Evolutionary conservation across 306 rosid genomes (phyloP).

Genomic region (Pachyrhizus erosus): DNA sequence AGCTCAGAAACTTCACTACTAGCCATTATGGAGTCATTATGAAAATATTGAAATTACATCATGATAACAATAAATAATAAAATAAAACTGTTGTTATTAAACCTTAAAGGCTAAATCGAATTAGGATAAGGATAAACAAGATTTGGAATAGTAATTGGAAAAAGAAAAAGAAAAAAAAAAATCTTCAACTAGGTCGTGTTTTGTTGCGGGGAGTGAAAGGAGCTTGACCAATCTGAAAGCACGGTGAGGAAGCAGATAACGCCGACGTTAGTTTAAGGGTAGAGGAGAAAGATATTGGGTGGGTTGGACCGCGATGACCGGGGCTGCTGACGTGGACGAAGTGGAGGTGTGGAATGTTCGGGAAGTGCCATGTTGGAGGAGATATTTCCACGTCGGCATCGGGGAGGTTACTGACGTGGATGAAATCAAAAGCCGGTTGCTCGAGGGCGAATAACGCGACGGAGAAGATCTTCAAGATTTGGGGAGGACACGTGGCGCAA

Average conservation of each 20-base stretch:
- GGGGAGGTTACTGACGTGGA: constrained; percentile 48
- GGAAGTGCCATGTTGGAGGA: constrained; percentile 49
- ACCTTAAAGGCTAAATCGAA: neutral
- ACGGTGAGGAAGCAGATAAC: constrained; percentile 38
- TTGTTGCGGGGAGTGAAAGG: neutral
- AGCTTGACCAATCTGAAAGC: constrained; percentile 48
- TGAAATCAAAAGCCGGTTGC: constrained; percentile 66
- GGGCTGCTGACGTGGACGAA: constrained; percentile 60
- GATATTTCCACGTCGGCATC: constrained; percentile 63
- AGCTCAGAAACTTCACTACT: constrained; percentile 48
- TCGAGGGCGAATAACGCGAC: constrained; percentile 22
- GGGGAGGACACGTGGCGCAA: constrained; percentile 48
- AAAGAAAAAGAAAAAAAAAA: neutral
- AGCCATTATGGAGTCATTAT: constrained; percentile 53
- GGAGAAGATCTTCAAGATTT: constrained; percentile 53
- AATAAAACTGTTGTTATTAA: constrained; percentile 18
- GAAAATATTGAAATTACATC: neutral
- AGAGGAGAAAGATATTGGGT: constrained; percentile 44
- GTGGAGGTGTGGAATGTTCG: constrained; percentile 55
- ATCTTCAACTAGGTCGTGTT: neutral
- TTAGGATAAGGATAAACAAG: neutral
- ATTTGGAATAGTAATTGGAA: no score
- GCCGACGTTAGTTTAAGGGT: constrained; percentile 41
- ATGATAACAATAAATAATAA: neutral
- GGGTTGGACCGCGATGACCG: constrained; percentile 1